Evolutionary conservation across 768 basidiomycete genomes (phyloP).

Genomic region (Tubosaeta sp.): DNA sequence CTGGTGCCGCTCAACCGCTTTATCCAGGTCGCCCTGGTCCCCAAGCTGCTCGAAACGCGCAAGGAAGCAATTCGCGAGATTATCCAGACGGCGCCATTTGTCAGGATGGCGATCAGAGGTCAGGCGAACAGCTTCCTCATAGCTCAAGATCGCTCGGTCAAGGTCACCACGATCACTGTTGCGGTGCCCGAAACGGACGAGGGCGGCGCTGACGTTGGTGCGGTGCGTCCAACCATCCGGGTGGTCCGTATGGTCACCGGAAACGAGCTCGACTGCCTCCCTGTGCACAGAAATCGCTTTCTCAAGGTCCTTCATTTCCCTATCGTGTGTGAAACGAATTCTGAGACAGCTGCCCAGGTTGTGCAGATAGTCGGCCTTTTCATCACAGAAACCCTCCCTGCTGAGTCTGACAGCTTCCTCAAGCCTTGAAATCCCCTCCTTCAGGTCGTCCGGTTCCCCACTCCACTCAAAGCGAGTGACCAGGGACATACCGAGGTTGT

Average conservation of each 20-base stretch:
- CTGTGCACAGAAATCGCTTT: background rate
- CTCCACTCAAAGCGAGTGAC: background rate
- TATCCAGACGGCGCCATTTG: background rate
- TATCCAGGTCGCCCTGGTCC: background rate
- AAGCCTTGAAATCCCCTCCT: background rate
- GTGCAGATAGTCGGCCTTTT: background rate
- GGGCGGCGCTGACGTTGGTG: background rate
- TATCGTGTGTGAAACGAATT: background rate
- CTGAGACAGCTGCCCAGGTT: background rate
- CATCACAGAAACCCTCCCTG: background rate
- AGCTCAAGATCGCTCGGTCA: background rate
- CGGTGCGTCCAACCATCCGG: background rate
- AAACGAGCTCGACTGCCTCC: background rate
- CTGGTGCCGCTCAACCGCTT: background rate
- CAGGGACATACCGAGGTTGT: background rate
- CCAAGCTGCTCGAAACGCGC: background rate
- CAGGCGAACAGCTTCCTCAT: background rate
- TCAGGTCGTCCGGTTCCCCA: background rate
- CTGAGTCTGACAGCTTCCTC: background rate
- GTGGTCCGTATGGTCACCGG: background rate
- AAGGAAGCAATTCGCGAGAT: background rate
- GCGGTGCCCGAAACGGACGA: no score
- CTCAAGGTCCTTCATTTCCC: background rate
- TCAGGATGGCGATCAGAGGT: background rate
- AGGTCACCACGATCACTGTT: background rate